Percentiles rank a stretch among this genome's conserved stretches.
phyloP scores from a whole-genome alignment of 1,284 basidiomycete genomes.

The Thelephora terrestris region DNA sequence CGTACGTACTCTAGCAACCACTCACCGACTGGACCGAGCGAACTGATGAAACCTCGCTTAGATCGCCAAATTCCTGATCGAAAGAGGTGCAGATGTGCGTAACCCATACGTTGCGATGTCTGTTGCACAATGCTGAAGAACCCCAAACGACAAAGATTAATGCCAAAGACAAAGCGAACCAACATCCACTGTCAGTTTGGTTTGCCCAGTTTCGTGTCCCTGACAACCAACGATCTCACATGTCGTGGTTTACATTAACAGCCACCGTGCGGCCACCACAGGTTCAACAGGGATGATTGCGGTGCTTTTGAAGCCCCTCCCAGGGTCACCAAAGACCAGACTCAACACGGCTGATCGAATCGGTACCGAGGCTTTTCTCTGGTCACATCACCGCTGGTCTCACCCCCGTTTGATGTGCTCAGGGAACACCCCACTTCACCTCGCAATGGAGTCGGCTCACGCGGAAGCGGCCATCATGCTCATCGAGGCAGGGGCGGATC shows the following conservation, averaged over 20 bases:
- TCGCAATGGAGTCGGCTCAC: slow-evolving; percentile 91
- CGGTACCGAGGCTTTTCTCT: slow-evolving; percentile 35
- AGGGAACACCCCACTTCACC: slow-evolving; percentile 94
- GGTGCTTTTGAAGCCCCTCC: slow-evolving; percentile 67
- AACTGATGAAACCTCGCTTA: slow-evolving; percentile 22
- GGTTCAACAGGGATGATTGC: slow-evolving; percentile 82
- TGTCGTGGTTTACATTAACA: slow-evolving; percentile 23
- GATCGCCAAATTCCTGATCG: slow-evolving; percentile 81
- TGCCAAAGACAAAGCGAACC: slow-evolving; percentile 82
- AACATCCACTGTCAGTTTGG: slow-evolving; percentile 68
- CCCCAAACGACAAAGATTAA: slow-evolving; percentile 58
- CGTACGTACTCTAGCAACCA: slow-evolving; percentile 33
- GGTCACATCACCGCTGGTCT: not conserved
- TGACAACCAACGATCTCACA: slow-evolving; percentile 6
- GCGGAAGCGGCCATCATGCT: slow-evolving; percentile 82
- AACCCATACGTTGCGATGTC: not conserved
- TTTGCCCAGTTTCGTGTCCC: slow-evolving; percentile 7
- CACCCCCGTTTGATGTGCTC: slow-evolving; percentile 4
- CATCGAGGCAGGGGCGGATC: slow-evolving; percentile 90
- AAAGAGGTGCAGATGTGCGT: slow-evolving; percentile 79
- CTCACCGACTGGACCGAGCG: slow-evolving; percentile 2
- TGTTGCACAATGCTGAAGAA: slow-evolving; percentile 11
- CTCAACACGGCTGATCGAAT: slow-evolving; percentile 81
- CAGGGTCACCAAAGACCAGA: slow-evolving; percentile 67
- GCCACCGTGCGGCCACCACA: slow-evolving; percentile 91